phyloP scores from a whole-genome alignment of 2,329 filamentous ascomycete species.

The Penicillium sp. region DNA sequence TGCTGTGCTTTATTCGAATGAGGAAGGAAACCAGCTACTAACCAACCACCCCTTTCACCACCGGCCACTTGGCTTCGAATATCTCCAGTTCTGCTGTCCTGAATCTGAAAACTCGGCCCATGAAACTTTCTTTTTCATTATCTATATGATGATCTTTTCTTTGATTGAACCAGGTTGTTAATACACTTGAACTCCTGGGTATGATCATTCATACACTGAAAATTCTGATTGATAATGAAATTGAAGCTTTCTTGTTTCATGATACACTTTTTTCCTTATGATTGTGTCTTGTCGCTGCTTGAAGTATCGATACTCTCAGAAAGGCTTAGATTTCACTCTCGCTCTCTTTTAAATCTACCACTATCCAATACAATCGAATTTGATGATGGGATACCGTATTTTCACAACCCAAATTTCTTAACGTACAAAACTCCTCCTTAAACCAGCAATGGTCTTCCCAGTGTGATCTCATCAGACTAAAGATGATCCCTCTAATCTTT shows the following conservation, averaged over 20 bases:
- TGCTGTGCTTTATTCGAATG: not conserved
- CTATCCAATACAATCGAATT: not conserved
- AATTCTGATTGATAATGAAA: slow-evolving; percentile 42
- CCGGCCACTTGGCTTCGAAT: not conserved
- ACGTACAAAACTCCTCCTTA: not conserved
- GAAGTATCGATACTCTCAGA: not conserved
- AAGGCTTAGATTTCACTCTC: not conserved
- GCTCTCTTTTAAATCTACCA: too few relatives aligned
- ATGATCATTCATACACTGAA: slow-evolving; percentile 48
- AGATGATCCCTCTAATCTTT: not conserved
- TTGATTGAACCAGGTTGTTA: slow-evolving; percentile 37
- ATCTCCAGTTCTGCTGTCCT: not conserved
- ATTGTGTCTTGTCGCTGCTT: not conserved
- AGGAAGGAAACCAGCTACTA: not conserved
- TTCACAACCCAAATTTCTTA: not conserved
- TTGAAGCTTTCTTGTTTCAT: slow-evolving; percentile 11
- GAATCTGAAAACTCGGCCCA: too few relatives aligned
- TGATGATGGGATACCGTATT: too few relatives aligned
- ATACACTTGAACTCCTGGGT: slow-evolving; percentile 35
- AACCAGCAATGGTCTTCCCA: not conserved
- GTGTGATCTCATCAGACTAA: not conserved
- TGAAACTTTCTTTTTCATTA: slow-evolving; percentile 17
- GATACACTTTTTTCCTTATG: not conserved
- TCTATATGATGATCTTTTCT: slow-evolving; percentile 41
- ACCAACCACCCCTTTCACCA: not conserved